phyloP scores from a whole-genome alignment of 495 filamentous ascomycete species.

The Xylaria flabelliformis region DNA sequence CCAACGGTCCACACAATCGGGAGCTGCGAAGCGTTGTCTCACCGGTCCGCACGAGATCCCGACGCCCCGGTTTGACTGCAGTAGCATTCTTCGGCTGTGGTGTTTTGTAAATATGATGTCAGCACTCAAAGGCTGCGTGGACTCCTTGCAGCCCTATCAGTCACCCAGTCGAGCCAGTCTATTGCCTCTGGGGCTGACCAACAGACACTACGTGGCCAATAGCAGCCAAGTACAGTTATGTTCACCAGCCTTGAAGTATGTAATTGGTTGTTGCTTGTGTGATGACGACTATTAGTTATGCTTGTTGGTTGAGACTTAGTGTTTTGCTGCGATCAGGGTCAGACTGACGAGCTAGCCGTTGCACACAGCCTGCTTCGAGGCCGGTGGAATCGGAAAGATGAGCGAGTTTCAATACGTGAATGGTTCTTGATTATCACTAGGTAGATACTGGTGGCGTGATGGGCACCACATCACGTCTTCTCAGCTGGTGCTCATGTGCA shows the following conservation, averaged over 20 bases:
- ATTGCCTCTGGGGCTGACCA: not conserved
- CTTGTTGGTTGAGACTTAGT: not conserved
- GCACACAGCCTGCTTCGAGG: not conserved
- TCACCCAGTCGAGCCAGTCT: not conserved
- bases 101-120: not conserved
- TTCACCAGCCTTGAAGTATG: not conserved
- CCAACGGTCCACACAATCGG: not conserved
- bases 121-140: not conserved
- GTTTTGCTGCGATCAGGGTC: constrained; percentile 1
- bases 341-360: not conserved
- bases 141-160: constrained; percentile 10
- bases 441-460: not conserved
- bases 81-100: not conserved
- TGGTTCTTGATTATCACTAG: not conserved
- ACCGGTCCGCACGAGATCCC: constrained; percentile 4
- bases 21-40: constrained; percentile 1
- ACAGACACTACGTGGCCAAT: not conserved
- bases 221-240: not conserved
- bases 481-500: constrained; percentile 3
- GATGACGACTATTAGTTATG: not conserved
- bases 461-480: not conserved
- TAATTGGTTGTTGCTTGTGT: not conserved
- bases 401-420: not conserved
- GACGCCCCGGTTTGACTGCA: not conserved
- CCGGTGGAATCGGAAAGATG: not conserved